Evolutionary conservation across 345 rosid species (phyloP).

Genomic region (Aquilaria malaccensis): DNA sequence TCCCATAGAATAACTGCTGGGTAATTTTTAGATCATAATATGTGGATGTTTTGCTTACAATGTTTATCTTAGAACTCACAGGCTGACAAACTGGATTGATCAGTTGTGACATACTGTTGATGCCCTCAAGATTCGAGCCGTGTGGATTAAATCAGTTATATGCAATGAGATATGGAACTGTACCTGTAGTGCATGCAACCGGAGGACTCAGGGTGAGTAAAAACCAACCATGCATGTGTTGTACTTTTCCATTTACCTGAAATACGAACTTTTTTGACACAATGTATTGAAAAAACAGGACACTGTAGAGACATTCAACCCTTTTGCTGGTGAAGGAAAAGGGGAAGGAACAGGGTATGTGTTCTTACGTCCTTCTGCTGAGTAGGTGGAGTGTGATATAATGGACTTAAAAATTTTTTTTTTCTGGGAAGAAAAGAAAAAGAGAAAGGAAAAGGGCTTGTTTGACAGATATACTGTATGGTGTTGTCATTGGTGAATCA

Average conservation of each 20-base stretch:
- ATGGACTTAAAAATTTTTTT: background rate
- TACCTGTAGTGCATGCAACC: conserved; percentile 87
- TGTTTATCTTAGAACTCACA: conserved; percentile 1
- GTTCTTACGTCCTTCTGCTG: conserved; percentile 3
- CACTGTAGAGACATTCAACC: conserved; percentile 77
- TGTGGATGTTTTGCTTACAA: background rate
- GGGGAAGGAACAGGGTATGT: conserved; percentile 89
- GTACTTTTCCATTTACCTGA: conserved; percentile 3
- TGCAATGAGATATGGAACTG: conserved; percentile 95
- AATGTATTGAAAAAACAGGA: conserved; percentile 40
- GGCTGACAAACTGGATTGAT: conserved; percentile 17
- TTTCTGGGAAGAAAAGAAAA: no score
- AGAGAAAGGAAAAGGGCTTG: no score
- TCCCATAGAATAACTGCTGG: conserved; percentile 96
- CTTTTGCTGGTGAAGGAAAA: conserved; percentile 54
- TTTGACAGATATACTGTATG: no score
- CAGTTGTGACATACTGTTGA: conserved; percentile 92
- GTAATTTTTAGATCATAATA: conserved; percentile 30
- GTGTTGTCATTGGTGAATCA: no score
- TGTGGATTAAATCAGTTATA: conserved; percentile 93
- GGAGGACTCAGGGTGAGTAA: conserved; percentile 90
- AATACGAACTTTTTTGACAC: conserved; percentile 2
- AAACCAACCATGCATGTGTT: background rate
- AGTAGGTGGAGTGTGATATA: background rate
- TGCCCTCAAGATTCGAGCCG: conserved; percentile 98